Evolutionary conservation across 495 filamentous ascomycete genomes (phyloP).

Genomic region (Penicillium waksmanii): DNA sequence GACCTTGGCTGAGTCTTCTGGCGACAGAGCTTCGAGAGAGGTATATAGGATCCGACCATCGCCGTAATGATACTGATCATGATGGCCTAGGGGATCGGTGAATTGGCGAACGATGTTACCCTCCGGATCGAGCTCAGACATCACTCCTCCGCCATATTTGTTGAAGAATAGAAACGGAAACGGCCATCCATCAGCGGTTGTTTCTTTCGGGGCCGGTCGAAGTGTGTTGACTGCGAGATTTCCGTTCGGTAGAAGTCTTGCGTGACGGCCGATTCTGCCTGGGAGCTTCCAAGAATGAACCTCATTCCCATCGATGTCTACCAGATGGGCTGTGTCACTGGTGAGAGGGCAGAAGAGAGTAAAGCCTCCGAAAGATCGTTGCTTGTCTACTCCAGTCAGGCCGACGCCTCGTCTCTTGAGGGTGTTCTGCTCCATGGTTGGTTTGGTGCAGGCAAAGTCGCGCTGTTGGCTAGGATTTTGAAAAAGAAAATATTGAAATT

Average conservation of each 20-base stretch:
- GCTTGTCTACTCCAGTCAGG: constrained; percentile 44
- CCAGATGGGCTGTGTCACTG: constrained; percentile 42
- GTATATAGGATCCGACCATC: constrained; percentile 49
- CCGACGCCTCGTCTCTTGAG: constrained; percentile 47
- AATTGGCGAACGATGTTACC: constrained; percentile 45
- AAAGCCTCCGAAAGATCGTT: constrained; percentile 45
- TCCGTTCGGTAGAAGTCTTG: constrained; percentile 45
- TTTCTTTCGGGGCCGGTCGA: constrained; percentile 34
- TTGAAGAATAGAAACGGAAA: constrained; percentile 47
- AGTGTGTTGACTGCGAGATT: constrained; percentile 50
- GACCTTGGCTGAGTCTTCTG: constrained; percentile 37
- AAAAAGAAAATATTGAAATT: background rate
- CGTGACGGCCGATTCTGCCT: constrained; percentile 45
- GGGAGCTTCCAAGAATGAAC: constrained; percentile 49
- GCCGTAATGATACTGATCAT: constrained; percentile 51
- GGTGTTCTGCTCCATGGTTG: constrained; percentile 47
- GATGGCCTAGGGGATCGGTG: constrained; percentile 45
- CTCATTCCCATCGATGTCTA: constrained; percentile 46
- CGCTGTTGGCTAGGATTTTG: background rate
- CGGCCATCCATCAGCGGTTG: constrained; percentile 19
- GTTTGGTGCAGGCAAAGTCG: background rate
- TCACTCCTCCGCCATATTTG: constrained; percentile 51
- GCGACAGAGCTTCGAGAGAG: constrained; percentile 41
- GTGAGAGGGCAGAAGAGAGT: constrained; percentile 49
- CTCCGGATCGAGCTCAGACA: constrained; percentile 42